Base-by-base conservation (phyloP, 1,139 yeast genomes). In the Magnusiomyces suaveolens region DNA sequence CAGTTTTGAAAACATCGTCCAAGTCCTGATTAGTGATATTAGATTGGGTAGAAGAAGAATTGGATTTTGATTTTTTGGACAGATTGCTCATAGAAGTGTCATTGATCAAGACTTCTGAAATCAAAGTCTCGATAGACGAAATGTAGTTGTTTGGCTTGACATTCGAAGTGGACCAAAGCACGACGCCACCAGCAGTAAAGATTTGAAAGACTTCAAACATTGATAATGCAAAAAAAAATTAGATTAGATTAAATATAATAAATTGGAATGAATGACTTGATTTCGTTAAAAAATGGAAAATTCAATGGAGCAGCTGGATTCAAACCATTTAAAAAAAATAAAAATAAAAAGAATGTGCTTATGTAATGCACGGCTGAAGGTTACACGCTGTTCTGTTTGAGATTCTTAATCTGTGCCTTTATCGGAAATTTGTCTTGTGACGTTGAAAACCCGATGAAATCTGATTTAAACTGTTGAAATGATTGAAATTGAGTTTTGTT, bases 161-260 rank as follows among this genome's bases (percentile, higher is more conserved):
- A 10, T 72, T 68, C 43, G 77, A 72, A 56, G 74, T 72, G 59
- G 75, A 74, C 75, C 79, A 82, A 21, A 79, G 69, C 16, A 83
- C 84, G 24, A 77, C 69, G 0, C 88, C 88, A 10, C 81, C 76
- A 0, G 78, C 74, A 1, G 80, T 74, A 68, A 82, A 81, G 1
- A 82, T 73, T 14, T 77, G 67, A 57, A 81, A 72, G 60, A 78
- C 80, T 59, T 79, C 84, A 54, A 81, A 73, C 84, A 80, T 80
- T 43, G 36, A 49, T 21, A 25, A 12, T 36, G 21, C 36, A 6
- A 29, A 29, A 8, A 29, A 29, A 8, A 29, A 8, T 29, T 6
- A 29, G 12, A 29, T 8, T 29, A 29, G n/a, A n/a, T n/a, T n/a
- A n/a, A n/a, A n/a, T n/a, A n/a, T n/a, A n/a, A n/a, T 32, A 10